Evolutionary conservation across 495 filamentous ascomycete species (phyloP), one percentile per base, ranked within the genome.

Genomic region (Penicillium chermesinum): DNA sequence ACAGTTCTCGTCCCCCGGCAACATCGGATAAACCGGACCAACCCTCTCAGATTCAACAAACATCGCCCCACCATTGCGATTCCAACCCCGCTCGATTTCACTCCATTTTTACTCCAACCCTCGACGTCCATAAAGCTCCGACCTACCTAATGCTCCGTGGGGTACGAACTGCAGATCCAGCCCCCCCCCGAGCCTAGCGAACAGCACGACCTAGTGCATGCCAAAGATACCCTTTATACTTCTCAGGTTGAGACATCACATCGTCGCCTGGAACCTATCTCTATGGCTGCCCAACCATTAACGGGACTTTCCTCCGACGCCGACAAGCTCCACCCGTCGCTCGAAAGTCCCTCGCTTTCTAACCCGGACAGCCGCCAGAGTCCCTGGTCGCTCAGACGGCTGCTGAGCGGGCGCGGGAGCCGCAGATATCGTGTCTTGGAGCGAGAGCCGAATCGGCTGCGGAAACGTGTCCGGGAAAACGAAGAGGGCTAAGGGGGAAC

Each of bases 371-470:
- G 14, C 37, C 51, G 25, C 35, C 19, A 19, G 34, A 43, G 41
- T 21, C 66, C 66, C 35, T 71, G 71, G 69, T 72, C 68, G 4
- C 50, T 74, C 44, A 65, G 62, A 43, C 61, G 64, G 45, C 55
- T 73, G n/a, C 52, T 74, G 36, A 64, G 61, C 36, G 58, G 66
- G 35, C 64, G 64, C 42, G 52, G 62, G 37, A 72, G 63, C 48
- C 58, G 62, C 38, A 58, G 63, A 41, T 74, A 74, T 63, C 57
- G 61, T 9, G 58, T 71, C 15, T 50, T 74, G 37, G 71, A 75
- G 41, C 55, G 67, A 54, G 65, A 74, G 54, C 66, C 71, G 43
- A 73, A 74, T 54, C 61, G 71, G 33, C 53, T 71, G 50, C 49
- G 73, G 51, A 69, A 68, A 59, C 64, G 70, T 38, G 55, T 50